Percentiles rank a stretch among this genome's conserved stretches.
phyloP scores from a whole-genome alignment of 2,329 filamentous ascomycete species.

The Pseudodiploospora longispora region DNA sequence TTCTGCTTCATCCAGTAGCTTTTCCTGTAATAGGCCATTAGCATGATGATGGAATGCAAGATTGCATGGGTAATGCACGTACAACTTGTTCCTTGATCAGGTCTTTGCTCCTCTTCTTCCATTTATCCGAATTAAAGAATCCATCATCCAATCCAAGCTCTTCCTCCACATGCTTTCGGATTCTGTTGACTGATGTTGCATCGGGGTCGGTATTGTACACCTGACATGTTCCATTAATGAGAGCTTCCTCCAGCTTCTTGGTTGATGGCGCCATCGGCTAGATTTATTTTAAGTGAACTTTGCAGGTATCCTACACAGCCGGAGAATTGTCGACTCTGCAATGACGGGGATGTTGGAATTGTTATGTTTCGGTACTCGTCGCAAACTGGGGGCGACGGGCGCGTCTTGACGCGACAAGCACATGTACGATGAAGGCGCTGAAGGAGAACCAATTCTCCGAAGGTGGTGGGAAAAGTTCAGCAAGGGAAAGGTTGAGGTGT shows the following conservation, averaged over 20 bases:
- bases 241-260: slow-evolving; percentile 35
- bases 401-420: slow-evolving; percentile 11
- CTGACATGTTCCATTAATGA: slow-evolving; percentile 38
- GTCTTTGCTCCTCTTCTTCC: slow-evolving; percentile 52
- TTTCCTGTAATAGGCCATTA: slow-evolving; percentile 19
- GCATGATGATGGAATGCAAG: neutral
- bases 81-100: slow-evolving; percentile 50
- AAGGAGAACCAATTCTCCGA: too few species aligned
- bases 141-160: slow-evolving; percentile 39
- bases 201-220: slow-evolving; percentile 38
- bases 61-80: slow-evolving; percentile 19
- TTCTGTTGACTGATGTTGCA: slow-evolving; percentile 46
- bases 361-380: too few species aligned
- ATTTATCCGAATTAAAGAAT: slow-evolving; percentile 41
- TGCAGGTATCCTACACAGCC: too few species aligned
- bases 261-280: slow-evolving; percentile 32
- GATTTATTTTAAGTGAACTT: too few species aligned
- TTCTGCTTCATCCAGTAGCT: slow-evolving; percentile 28
- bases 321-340: too few species aligned
- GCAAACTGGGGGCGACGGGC: neutral
- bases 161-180: slow-evolving; percentile 45
- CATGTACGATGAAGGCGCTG: too few species aligned
- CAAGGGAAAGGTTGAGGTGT: too few species aligned
- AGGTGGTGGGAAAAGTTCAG: too few species aligned
- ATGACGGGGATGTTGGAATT: too few species aligned